phyloP scores from a whole-genome alignment of 352 stramenopile species.

The Aphanomyces euteiches region DNA sequence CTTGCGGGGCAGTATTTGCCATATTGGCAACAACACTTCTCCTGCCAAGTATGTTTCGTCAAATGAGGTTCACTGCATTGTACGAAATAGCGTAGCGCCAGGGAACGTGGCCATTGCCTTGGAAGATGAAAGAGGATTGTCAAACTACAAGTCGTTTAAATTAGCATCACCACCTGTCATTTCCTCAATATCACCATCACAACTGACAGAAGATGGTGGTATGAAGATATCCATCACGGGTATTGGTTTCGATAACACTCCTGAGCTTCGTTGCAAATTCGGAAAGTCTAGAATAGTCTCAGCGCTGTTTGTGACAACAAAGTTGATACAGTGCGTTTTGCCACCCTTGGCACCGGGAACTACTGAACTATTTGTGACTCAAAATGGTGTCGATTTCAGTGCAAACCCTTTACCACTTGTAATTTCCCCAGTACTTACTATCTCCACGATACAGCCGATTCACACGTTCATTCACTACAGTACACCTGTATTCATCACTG shows the following conservation, averaged over 20 bases:
- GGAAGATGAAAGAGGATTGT: background rate
- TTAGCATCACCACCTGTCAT: background rate
- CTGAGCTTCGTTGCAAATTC: conserved; percentile 5
- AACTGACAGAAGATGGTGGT: conserved; percentile 8
- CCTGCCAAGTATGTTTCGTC: background rate
- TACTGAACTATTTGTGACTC: background rate
- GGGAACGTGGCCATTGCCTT: background rate
- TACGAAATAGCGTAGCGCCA: background rate
- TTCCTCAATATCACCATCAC: background rate
- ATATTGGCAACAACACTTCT: conserved; percentile 3
- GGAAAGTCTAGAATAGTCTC: background rate
- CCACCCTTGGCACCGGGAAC: background rate
- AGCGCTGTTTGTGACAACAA: conserved; percentile 1
- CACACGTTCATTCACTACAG: background rate
- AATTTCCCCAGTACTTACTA: background rate
- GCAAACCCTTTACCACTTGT: background rate
- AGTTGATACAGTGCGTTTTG: conserved; percentile 3
- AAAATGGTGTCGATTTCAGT: conserved; percentile 21
- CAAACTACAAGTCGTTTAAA: conserved; percentile 7
- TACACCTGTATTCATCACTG: conserved; percentile 11
- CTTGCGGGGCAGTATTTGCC: background rate
- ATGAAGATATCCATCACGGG: background rate
- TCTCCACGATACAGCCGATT: background rate
- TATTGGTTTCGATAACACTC: background rate
- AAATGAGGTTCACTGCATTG: background rate